Base-by-base conservation (phyloP, 2,329 filamentous ascomycete species). In the Aaosphaeria arxii region DNA sequence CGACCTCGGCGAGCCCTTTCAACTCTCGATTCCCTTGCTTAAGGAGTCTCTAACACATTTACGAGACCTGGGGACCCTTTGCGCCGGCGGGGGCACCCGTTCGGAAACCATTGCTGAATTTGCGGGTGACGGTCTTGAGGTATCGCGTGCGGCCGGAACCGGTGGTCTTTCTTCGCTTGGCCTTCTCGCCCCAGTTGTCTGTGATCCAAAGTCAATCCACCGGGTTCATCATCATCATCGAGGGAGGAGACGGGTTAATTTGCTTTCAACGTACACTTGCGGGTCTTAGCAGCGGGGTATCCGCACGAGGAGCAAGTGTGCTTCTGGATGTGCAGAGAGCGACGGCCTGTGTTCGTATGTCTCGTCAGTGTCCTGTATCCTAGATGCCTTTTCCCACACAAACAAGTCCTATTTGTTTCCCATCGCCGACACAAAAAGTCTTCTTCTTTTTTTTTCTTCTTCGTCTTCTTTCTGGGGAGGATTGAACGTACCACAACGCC, bases 151-250 rank as follows among this genome's bases (percentile, higher is more conserved):
- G 89, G 77, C 94, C 94, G 73, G 90, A 92, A 71, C 94, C 94
- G 75, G 89, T 92, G 73, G 92, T 96, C 91, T 96, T 97, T 88
- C 94, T 95, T 78, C 94, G 85, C 90, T 97, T 97, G 71, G 91
- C 92, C 89, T 99, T 99, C 86, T 97, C 92, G 77, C 89, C 85
- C 94, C 94, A 99, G 89, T 99, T 96, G 87, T 87, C 92, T 97
- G 74, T 74, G 59, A 57, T 69, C 43, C 41, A 46, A 45, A 57
- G 61, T 69, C 55, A 69, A 62, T 58, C 50, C 44, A 47, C n/a
- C 33, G 7, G 33, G 17, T 24, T 24, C 17, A 24, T 24, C 17
- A 24, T 24, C 17, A 24, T 24, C 17, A 24, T 24, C 17, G 17
- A 24, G 17, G 17, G 17, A n/a, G 33, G 7, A 36, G 33, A n/a